Base-by-base conservation (phyloP, 805 yeast species). In the Lipomyces sp. region DNA sequence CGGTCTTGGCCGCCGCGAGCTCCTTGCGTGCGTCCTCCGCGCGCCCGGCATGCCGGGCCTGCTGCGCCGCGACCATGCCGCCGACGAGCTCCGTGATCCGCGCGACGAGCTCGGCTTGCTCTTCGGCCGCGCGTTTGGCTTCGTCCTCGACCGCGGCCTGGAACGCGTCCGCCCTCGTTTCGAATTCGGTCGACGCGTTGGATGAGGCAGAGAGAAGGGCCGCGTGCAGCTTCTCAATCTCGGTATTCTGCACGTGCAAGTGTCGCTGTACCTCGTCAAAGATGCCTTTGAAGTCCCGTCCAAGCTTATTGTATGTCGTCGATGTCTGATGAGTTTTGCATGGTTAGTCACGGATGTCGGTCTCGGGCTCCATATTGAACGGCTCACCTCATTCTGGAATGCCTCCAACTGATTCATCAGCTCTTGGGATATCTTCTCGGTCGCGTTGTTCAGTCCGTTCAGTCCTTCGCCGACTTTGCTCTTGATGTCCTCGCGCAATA, bases 181-280 rank as follows among this genome's bases (percentile, higher is more conserved):
- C 56, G 19, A 55, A 14, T 24, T 28, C 31, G 14, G 35, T 14
- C 14, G 59, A 36, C 16, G 53, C 49, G 14, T 21, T 33, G 13
- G 50, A 43, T 11, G 43, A 31, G n/a, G 56, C 51, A n/a, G 41
- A 23, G 10, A 51, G 39, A 21, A 56, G 49, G 2, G 45, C 51
- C 1, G 40, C 46, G 26, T 54, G 61, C 10, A 59, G 34, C 18
- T 46, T 34, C 35, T 51, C 59, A 16, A 59, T 51, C 35, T 59
- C 63, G 22, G 43, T 41, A 10, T 46, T 44, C 44, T 60, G 63
- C 14, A 46, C 31, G 16, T 47, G 35, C 37, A 58, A 23, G 28
- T 58, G 61, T 18, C 39, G 43, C 33, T 59, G 59, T 18, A 53
- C 26, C 7, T 51, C 58, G n/a, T 58, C 63, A 51, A 60, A 57